Conservation (phyloP, 257 asterid genomes). For the Agastache rugosa region DNA sequence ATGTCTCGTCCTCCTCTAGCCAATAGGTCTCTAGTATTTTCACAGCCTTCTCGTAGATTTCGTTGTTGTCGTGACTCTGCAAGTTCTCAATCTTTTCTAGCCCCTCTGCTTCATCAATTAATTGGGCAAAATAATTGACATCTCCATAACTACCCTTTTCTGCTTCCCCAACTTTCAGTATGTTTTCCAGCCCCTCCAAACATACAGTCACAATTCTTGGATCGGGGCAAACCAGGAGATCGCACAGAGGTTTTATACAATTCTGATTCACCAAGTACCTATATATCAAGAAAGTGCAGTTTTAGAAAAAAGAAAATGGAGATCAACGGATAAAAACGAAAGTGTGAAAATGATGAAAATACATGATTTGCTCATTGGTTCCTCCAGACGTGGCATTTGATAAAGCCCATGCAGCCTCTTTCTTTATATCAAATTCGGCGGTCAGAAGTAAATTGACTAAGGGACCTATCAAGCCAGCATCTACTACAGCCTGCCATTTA, state of each 20-base stretch:
- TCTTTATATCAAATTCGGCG: conserved; percentile 91
- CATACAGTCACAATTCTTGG: conserved; percentile 88
- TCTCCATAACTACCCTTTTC: conserved; percentile 70
- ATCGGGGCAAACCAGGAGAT: conserved; percentile 86
- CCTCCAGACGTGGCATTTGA: conserved; percentile 99
- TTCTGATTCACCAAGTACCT: conserved; percentile 84
- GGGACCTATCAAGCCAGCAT: conserved; percentile 79
- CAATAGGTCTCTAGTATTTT: conserved; percentile 88
- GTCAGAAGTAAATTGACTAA: conserved; percentile 77
- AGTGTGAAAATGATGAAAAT: conserved; percentile 13
- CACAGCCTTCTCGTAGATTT: conserved; percentile 90
- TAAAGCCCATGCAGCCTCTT: conserved; percentile 97
- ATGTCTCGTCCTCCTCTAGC: conserved; percentile 78
- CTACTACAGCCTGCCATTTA: conserved; percentile 73
- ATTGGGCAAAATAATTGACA: conserved; percentile 70
- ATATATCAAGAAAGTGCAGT: conserved; percentile 30
- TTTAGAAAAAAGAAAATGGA: conserved; percentile 22
- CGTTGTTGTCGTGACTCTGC: conserved; percentile 90
- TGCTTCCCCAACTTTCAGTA: conserved; percentile 88
- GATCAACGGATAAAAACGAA: conserved; percentile 6
- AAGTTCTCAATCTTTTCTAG: conserved; percentile 83
- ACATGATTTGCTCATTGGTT: conserved; percentile 83
- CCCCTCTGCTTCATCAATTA: conserved; percentile 87
- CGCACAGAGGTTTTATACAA: conserved; percentile 85
- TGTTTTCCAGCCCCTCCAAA: conserved; percentile 89